Evolutionary conservation across 176 grass and related monocot genomes (phyloP).

Genomic region (Aegilops tauschii): DNA sequence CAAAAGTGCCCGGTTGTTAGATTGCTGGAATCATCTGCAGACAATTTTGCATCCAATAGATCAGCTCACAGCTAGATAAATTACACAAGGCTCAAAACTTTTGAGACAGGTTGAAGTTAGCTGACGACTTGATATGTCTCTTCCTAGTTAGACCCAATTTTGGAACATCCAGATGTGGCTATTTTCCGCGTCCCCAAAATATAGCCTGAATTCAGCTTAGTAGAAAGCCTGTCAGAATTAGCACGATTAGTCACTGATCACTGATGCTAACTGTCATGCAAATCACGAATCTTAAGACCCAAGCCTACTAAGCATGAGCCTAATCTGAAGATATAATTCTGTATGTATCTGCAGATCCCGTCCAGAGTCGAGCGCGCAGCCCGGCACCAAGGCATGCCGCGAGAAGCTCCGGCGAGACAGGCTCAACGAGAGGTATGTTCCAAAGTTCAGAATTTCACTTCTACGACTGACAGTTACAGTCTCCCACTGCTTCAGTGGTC

Average conservation of each 20-base stretch:
- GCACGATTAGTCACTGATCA: not conserved
- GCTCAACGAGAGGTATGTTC: constrained; percentile 81
- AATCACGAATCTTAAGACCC: not conserved
- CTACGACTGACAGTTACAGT: not conserved
- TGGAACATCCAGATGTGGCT: not conserved
- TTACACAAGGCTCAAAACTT: not conserved
- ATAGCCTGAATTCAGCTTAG: not conserved
- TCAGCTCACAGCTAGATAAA: not conserved
- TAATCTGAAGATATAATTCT: not conserved
- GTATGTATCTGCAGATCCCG: constrained; percentile 49
- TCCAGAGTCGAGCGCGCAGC: constrained; percentile 67
- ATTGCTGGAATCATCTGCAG: not conserved
- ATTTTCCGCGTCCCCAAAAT: not conserved
- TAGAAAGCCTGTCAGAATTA: not conserved
- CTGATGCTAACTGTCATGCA: not conserved
- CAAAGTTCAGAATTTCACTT: not conserved
- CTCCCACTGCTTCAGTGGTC: not conserved
- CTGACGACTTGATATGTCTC: not conserved
- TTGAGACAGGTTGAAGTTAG: not conserved
- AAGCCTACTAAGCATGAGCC: not conserved
- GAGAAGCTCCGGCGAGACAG: constrained; percentile 89
- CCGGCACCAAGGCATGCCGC: constrained; percentile 89
- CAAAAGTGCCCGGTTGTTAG: not conserved
- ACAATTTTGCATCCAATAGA: not conserved
- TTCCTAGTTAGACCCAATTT: not conserved